Conservation (phyloP, 768 basidiomycete species). For the Suillus bovinus region DNA sequence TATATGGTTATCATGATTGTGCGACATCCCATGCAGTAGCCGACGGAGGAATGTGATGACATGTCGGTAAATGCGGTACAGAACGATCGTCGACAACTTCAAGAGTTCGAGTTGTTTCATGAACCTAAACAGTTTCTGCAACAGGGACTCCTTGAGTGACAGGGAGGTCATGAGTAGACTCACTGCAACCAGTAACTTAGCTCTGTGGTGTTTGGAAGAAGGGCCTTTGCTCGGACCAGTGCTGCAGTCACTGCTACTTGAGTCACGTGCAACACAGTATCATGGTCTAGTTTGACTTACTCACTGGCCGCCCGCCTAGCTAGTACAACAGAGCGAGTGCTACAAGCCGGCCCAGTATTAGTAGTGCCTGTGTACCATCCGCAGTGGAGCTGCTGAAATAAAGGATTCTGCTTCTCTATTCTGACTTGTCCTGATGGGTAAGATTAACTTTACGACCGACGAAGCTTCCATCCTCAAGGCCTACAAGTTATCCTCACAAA, state of each 20-base stretch:
- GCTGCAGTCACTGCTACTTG: not conserved
- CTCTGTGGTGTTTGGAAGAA: not conserved
- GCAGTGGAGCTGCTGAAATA: not conserved
- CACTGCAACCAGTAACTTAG: not conserved
- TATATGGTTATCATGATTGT: not conserved
- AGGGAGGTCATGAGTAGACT: not conserved
- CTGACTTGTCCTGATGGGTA: constrained; percentile 44
- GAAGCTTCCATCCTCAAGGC: constrained; percentile 84
- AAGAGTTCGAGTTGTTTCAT: not conserved
- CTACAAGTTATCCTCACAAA: constrained; percentile 78
- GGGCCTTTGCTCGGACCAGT: too few relatives aligned
- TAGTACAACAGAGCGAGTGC: not conserved
- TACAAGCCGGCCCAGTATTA: not conserved
- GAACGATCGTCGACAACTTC: not conserved
- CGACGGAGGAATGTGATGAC: not conserved
- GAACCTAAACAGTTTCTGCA: not conserved
- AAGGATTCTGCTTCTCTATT: not conserved
- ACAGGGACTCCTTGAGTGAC: not conserved
- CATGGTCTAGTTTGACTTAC: not conserved
- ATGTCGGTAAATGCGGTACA: not conserved
- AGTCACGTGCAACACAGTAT: not conserved
- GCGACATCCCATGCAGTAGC: not conserved
- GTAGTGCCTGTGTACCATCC: not conserved
- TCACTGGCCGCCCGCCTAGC: not conserved
- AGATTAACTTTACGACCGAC: constrained; percentile 70